Base-by-base conservation (phyloP, 2,329 filamentous ascomycete genomes). In the Ceratocystis lukuohia region DNA sequence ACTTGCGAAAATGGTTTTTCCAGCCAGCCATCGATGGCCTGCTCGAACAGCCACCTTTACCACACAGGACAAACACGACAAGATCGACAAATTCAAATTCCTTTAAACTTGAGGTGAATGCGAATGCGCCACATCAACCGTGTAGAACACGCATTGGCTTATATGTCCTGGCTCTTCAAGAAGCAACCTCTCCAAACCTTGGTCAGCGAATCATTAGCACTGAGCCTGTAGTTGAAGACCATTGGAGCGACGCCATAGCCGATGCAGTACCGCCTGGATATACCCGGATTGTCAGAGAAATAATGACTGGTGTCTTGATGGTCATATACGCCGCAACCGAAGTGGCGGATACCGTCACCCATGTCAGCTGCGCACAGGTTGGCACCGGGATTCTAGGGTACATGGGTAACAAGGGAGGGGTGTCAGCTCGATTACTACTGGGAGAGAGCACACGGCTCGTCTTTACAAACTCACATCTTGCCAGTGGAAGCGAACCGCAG, bases 351-450 rank as follows among this genome's bases (percentile, higher is more conserved):
- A 88, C 87, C 1, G 83, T 97, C 71, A 89, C 85, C 69, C 89
- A 89, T 62, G 84, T 96, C 70, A 95, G 89, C 75, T 91, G 88
- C 1, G 86, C 86, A 3, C 88, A 84, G 67, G 87, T 97, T 6
- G 93, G 92, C 0, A 99, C 94, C 0, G 94, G 94, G 0, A 75
- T 97, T 56, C 84, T 95, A 75, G 93, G 93, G 0, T 96, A 96
- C 72, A 87, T 96, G 78, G 94, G 94, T 8, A 99, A 99, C 75
- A 99, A 99, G 74, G 94, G 94, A 1, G 93, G 89, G 3, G 88
- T 96, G 0, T 84, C 87, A 2, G 88, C 88, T 3, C 84, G 93
- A 22, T 78, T 99, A 3, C 80, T 99, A 0, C 77, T 99, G 0
- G 94, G 93, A 1, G 94, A 96, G 74, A 91, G 91, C 0, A 96